Evolutionary conservation across 208 protist species (phyloP).

Genomic region (Strigomonas culicis): DNA sequence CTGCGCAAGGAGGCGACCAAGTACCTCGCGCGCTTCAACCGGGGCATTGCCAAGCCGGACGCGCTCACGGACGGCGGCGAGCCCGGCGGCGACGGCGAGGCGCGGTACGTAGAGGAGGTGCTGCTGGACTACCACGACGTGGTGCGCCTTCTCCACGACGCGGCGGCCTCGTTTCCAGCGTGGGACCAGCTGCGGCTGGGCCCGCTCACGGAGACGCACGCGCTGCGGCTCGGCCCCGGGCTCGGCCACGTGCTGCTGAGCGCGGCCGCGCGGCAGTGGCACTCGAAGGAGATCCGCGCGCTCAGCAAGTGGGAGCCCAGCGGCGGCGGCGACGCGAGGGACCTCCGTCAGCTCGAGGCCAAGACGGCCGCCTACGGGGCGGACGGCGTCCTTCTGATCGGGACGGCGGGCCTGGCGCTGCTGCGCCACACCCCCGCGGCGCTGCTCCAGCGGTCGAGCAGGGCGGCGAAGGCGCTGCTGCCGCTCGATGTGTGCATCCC

Average conservation of each 20-base stretch:
- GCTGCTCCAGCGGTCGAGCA: not conserved
- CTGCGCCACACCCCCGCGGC: not conserved
- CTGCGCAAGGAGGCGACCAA: constrained; percentile 10
- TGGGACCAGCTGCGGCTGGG: not conserved
- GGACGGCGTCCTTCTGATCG: not conserved
- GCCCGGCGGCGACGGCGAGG: not conserved
- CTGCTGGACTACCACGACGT: constrained; percentile 60
- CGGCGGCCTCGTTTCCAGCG: not conserved
- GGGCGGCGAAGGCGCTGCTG: not conserved
- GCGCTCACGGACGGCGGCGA: not conserved
- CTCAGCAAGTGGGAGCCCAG: not conserved
- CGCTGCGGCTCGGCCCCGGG: not conserved
- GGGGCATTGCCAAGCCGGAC: constrained; percentile 3
- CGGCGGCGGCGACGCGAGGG: not conserved
- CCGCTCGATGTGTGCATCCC: constrained; percentile 20
- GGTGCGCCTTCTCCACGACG: constrained; percentile 17
- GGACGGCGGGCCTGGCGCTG: not conserved
- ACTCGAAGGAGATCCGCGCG: not conserved
- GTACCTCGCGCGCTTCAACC: constrained; percentile 10
- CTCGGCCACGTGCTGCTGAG: not conserved
- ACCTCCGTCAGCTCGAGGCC: not conserved
- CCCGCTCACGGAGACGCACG: not conserved
- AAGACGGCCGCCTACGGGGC: not conserved
- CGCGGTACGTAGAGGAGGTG: constrained; percentile 62
- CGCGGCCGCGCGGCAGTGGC: not conserved